Base-by-base conservation (phyloP, 805 yeast species). In the Phaffomyces antillensis region DNA sequence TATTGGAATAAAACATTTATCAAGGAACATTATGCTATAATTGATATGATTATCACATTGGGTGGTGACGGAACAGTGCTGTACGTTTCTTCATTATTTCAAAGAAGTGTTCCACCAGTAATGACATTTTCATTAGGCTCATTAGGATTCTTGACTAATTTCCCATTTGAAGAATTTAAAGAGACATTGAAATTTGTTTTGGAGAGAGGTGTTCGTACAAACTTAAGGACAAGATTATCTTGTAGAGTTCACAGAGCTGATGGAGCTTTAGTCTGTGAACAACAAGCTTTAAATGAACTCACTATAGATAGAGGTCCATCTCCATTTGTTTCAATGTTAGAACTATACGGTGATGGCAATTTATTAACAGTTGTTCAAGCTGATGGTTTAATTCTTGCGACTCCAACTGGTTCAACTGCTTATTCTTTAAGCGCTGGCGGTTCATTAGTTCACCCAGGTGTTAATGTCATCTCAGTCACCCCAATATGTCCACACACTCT, bases 11-110 rank as follows among this genome's bases (percentile, higher is more conserved):
- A 79, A 41, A 72, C 72, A 17, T 68, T 82, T 44, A 75, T 86
- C 12, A 56, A 61, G 13, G 54, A 64, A 46, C 41, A 59, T 4
- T 16, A 31, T 18, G 17, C 41, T 3, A 24, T 15, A 15, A 37
- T 44, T 28, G 98, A 91, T 61, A 68, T 90, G 48, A 82, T 88
- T 3, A 77, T 91, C 37, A 87, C 98, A 0, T 70, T 93, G 9
- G 99, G 99, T 23, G 99, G 99, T 16, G 99, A 93, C 60, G 98
- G 99, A 9, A 93, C 99, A 0, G 96, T 91, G 40, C 68, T 91
- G 10, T 84, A 84, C 56, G 91, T 91, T 0, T 88, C 96, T 2
- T 83, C 93, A 45, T 68, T 89, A 36, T 93, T 93, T 64, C 95
- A 86, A 65, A 69, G 75, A 46, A 75, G 76, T 40, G 96, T 90